Conservation (phyloP, 2,329 filamentous ascomycete species). For the Balansia obtecta region DNA sequence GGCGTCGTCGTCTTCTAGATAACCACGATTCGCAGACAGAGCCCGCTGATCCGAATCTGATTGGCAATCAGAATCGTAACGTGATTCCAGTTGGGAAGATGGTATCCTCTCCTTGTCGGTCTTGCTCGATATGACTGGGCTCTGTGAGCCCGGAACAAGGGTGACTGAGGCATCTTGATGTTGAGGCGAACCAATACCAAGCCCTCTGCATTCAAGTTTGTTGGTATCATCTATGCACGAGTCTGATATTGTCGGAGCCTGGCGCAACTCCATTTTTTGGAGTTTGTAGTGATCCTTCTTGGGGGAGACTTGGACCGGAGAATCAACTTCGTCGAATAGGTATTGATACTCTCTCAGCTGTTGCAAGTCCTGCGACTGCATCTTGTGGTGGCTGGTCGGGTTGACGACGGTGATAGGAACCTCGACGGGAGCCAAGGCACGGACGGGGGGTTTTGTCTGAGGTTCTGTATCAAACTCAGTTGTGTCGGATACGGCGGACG, state of each 20-base stretch:
- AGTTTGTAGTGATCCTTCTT: background rate
- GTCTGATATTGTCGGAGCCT: background rate
- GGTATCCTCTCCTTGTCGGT: conserved; percentile 14
- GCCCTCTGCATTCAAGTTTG: background rate
- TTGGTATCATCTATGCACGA: background rate
- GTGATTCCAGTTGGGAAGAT: conserved; percentile 23
- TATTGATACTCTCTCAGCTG: conserved; percentile 34
- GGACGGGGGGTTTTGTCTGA: conserved; percentile 43
- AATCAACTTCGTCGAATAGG: conserved; percentile 31
- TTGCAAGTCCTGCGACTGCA: conserved; percentile 10
- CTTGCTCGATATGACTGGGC: conserved; percentile 6
- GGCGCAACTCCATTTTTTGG: background rate
- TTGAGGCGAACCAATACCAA: conserved; percentile 9
- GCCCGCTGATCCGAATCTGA: conserved; percentile 21
- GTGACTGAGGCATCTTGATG: conserved; percentile 33
- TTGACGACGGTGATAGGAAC: conserved; percentile 16
- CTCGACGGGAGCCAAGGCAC: conserved; percentile 16
- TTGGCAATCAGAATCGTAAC: conserved; percentile 27
- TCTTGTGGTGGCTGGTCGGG: conserved; percentile 17
- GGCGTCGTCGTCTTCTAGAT: conserved; percentile 19
- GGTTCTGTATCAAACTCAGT: conserved; percentile 66
- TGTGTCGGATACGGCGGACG: conserved; percentile 45
- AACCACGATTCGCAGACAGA: conserved; percentile 12
- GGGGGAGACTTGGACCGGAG: background rate
- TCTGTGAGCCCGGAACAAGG: conserved; percentile 30